These are phyloP conservation scores for Gracilaria caudata DNA, from an alignment of 23 red algal species.

Conservation along the genomic window DNA sequence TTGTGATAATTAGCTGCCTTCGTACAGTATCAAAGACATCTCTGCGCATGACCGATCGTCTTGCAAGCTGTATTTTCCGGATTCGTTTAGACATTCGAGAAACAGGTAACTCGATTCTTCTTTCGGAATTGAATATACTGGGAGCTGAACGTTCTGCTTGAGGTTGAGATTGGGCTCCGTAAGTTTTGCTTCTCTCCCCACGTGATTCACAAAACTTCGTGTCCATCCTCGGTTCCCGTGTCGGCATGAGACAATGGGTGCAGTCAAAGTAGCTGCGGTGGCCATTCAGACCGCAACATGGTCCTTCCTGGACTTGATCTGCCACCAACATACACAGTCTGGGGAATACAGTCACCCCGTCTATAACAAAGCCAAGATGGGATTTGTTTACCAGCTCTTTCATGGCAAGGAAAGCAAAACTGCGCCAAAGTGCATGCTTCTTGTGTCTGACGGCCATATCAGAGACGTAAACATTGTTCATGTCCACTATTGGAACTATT, in stretches of 20 bases:
- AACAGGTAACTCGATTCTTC: background rate
- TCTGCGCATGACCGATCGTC: background rate
- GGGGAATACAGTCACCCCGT: background rate
- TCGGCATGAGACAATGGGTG: slow-evolving; percentile 4
- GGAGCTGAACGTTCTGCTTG: background rate
- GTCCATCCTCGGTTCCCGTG: background rate
- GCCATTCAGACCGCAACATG: slow-evolving; percentile 8
- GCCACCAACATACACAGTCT: slow-evolving; percentile 3
- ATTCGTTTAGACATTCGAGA: background rate
- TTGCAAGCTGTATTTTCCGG: background rate
- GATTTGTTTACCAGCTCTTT: background rate
- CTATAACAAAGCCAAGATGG: background rate
- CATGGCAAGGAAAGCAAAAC: slow-evolving; percentile 1
- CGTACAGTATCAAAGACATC: background rate
- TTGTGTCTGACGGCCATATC: background rate
- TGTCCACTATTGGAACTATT: slow-evolving; percentile 7
- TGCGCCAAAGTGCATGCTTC: background rate
- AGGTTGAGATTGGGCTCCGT: background rate
- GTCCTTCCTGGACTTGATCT: background rate
- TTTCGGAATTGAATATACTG: background rate
- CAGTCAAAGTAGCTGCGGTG: slow-evolving; percentile 10
- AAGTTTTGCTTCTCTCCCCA: background rate
- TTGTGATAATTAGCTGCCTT: background rate
- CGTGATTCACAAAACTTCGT: background rate
- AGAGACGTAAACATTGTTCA: background rate